Conservation (phyloP, 768 basidiomycete species). For the Rhodotorula paludigena region DNA sequence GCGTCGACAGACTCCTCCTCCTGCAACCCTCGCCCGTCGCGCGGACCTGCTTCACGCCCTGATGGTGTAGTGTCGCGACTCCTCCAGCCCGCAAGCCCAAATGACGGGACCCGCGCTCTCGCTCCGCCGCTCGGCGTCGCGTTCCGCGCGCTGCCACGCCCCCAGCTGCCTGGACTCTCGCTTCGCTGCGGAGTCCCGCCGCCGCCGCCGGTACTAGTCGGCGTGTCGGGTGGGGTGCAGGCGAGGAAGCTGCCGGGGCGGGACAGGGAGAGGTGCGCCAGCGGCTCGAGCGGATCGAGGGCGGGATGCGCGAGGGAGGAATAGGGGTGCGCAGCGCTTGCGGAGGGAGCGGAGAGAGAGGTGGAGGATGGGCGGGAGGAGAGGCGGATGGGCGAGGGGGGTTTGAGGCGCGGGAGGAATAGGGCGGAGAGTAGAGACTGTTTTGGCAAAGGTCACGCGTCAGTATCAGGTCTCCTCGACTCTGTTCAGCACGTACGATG, state of each 20-base stretch:
- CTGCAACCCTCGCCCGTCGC: too few relatives aligned
- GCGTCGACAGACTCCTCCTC: not conserved
- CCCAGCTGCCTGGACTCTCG: not conserved
- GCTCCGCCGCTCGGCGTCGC: not conserved
- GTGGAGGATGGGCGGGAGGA: not conserved
- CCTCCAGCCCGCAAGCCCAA: not conserved
- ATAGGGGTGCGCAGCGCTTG: not conserved
- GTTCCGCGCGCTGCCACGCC: not conserved
- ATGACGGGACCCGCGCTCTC: not conserved
- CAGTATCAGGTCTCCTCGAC: too few relatives aligned
- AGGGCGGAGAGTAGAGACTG: conserved; percentile 23
- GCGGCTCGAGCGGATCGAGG: conserved; percentile 26
- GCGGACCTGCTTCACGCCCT: too few relatives aligned
- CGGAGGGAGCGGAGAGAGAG: not conserved
- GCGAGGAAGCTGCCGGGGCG: not conserved
- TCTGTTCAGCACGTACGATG: too few relatives aligned
- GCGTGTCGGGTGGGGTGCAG: not conserved
- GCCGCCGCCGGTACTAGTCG: not conserved
- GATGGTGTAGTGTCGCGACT: too few relatives aligned
- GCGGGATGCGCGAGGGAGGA: not conserved
- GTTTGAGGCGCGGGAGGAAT: not conserved
- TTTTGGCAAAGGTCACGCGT: too few relatives aligned
- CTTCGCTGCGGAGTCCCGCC: too few relatives aligned
- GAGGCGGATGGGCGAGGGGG: conserved; percentile 8
- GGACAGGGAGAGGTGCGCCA: conserved; percentile 24